Base-by-base conservation (phyloP, 805 yeast genomes). In the Suhomyces emberorum region DNA sequence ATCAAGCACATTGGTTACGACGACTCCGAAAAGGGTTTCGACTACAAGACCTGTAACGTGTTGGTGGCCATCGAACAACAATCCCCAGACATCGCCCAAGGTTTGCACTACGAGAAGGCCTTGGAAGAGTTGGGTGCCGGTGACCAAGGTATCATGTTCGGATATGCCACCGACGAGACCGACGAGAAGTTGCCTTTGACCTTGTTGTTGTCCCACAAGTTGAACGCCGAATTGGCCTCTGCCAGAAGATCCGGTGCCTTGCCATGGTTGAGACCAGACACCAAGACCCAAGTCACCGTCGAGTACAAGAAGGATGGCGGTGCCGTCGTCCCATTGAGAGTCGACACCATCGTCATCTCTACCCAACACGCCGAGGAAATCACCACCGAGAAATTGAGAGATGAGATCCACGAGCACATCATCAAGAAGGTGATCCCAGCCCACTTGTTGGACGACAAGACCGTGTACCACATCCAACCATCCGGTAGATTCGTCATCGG, bases 131-230 rank as follows among this genome's bases (percentile, higher is more conserved):
- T 93, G 61, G 98, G 98, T 70, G 98, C 98, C 50, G 98, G 98
- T 82, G 98, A 93, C 76, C 98, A 93, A 74, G 98, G 98, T 83
- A 93, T 93, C 68, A 93, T 93, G 98, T 93, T 93, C 65, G 98
- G 98, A 71, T 93, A 93, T 70, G 98, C 98, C 55, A 83, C 98
- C 47, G 96, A 93, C 61, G 98, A 93, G 77, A 89, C 98, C 55
- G 95, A 91, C 64, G 98, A 93, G 77, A 82, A 85, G 66, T 76
- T 93, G 57, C 98, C 98, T 57, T 80, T 93, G 72, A 93, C 98
- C 54, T 79, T 93, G 48, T 70, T 93, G 55, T 79, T 93, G 62
- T 82, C 98, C 43, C 98, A 93, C 78, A 87, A 88, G 74, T 81
- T 93, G 66, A 93, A 93, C 77, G 85, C 86, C 66, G 97, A 95